phyloP scores from a whole-genome alignment of 805 yeast species.

The Metschnikowia reukaufii region DNA sequence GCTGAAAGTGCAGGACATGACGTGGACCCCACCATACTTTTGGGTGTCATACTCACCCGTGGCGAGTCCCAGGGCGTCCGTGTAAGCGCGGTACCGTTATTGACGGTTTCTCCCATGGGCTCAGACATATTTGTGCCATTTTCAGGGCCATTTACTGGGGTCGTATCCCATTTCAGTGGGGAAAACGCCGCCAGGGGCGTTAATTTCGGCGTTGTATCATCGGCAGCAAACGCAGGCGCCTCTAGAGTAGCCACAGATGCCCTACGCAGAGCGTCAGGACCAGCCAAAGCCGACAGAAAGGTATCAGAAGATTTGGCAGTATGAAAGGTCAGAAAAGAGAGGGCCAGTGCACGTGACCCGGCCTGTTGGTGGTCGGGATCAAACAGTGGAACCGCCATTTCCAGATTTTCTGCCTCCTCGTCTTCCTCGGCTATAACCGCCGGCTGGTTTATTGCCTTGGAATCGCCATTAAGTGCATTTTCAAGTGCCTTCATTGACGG shows the following conservation, averaged over 20 bases:
- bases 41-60: not conserved
- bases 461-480: slow-evolving; percentile 26
- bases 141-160: not conserved
- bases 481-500: slow-evolving; percentile 46
- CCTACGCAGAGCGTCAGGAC: not conserved
- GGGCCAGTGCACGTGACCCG: slow-evolving; percentile 10
- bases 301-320: slow-evolving; percentile 27
- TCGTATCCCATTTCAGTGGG: not conserved
- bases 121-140: too few relatives aligned
- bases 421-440: slow-evolving; percentile 18
- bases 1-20: slow-evolving; percentile 11
- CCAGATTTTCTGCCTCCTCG: slow-evolving; percentile 10
- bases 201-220: slow-evolving; percentile 23
- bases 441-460: slow-evolving; percentile 8
- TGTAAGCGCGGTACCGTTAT: not conserved
- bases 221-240: not conserved
- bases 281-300: slow-evolving; percentile 1
- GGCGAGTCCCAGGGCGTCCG: slow-evolving; percentile 2
- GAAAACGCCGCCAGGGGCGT: slow-evolving; percentile 13
- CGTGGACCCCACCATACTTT: slow-evolving; percentile 6
- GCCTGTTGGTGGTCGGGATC: slow-evolving; percentile 2
- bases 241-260: slow-evolving; percentile 6
- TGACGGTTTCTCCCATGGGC: too few relatives aligned
- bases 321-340: slow-evolving; percentile 29
- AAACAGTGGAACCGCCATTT: not conserved